Percentiles rank a stretch among this genome's conserved stretches.
phyloP scores from a whole-genome alignment of 2,329 filamentous ascomycete species.

The Dactylella cylindrospora region DNA sequence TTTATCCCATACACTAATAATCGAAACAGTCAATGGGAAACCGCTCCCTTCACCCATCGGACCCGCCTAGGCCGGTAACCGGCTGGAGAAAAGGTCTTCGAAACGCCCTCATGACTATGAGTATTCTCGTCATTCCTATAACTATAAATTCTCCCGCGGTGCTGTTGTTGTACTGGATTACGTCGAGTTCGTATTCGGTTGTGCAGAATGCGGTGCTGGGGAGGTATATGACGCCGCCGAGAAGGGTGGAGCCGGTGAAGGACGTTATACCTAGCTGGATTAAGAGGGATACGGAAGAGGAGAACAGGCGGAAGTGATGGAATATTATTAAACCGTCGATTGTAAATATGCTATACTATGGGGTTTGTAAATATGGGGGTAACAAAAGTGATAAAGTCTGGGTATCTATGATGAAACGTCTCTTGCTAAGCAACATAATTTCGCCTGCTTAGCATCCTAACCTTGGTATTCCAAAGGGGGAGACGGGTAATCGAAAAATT shows the following conservation, averaged over 20 bases:
- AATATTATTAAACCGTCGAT: not conserved
- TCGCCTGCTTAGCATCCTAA: too few relatives aligned
- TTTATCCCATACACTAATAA: too few relatives aligned
- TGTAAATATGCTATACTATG: not conserved
- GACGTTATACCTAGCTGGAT: constrained; percentile 22
- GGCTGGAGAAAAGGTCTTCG: constrained; percentile 26
- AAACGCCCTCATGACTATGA: constrained; percentile 12
- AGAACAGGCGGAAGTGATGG: not conserved
- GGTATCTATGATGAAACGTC: constrained; percentile 27
- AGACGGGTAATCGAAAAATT: too few relatives aligned
- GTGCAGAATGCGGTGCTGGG: constrained; percentile 24
- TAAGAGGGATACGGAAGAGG: constrained; percentile 8
- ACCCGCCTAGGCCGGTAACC: not conserved
- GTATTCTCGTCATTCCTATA: constrained; percentile 17
- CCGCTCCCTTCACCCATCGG: too few relatives aligned
- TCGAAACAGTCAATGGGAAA: too few relatives aligned
- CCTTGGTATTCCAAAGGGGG: too few relatives aligned
- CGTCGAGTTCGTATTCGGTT: constrained; percentile 24
- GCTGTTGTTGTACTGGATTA: constrained; percentile 32
- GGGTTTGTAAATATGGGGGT: constrained; percentile 22
- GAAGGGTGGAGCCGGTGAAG: constrained; percentile 8
- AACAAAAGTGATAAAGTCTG: constrained; percentile 6
- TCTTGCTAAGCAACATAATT: too few relatives aligned
- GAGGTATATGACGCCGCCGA: constrained; percentile 1
- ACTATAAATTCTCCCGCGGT: constrained; percentile 25